Conservation (phyloP, 1,284 basidiomycete genomes). For the Cutaneotrichosporon curvatum region DNA sequence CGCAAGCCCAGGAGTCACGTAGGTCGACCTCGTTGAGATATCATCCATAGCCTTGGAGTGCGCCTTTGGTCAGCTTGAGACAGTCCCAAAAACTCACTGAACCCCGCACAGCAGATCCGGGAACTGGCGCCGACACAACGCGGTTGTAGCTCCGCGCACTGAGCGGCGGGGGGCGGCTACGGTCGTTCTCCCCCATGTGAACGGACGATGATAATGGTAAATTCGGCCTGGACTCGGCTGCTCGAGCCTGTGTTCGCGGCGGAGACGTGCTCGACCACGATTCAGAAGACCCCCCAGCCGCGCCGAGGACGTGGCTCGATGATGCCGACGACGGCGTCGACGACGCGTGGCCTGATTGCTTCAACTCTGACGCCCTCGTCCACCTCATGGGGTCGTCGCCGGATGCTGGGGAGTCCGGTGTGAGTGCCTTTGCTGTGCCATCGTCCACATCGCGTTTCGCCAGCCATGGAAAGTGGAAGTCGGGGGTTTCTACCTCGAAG, state of each 20-base stretch:
- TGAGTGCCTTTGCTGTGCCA: neutral
- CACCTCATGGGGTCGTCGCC: too few relatives aligned
- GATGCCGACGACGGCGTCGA: constrained; percentile 28
- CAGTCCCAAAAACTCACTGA: too few relatives aligned
- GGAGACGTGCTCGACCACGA: too few relatives aligned
- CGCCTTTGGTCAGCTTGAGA: too few relatives aligned
- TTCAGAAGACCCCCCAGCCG: too few relatives aligned
- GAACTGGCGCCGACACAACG: neutral
- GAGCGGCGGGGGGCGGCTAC: too few relatives aligned
- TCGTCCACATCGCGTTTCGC: neutral
- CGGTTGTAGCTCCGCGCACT: neutral
- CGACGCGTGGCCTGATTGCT: neutral
- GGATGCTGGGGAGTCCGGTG: neutral
- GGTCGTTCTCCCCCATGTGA: too few relatives aligned
- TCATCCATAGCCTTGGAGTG: too few relatives aligned
- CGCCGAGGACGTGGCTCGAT: constrained; percentile 18
- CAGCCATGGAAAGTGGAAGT: constrained; percentile 38
- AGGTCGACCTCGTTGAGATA: neutral
- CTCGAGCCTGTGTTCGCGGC: too few relatives aligned
- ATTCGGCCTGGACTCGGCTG: too few relatives aligned
- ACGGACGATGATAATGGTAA: too few relatives aligned
- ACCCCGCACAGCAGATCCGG: neutral
- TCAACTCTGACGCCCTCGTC: too few relatives aligned
- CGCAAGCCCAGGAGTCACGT: constrained; percentile 28
- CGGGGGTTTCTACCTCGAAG: constrained; percentile 30